A percentile compares a stretch with the other conserved stretches of the same genome.
phyloP scores from a whole-genome alignment of 2,329 filamentous ascomycete genomes.

The Samsoniella hepiali region DNA sequence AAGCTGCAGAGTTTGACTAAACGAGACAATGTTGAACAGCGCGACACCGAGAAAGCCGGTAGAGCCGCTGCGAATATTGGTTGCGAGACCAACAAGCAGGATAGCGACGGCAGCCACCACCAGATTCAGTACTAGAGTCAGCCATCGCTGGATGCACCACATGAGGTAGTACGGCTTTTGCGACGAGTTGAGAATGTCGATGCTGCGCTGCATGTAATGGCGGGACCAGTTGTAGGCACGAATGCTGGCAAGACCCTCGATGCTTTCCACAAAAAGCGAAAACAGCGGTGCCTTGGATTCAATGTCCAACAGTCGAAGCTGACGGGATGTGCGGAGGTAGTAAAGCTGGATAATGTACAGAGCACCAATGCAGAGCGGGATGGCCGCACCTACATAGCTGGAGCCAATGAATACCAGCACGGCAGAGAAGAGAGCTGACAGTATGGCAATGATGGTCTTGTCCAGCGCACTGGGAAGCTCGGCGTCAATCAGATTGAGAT shows the following conservation, averaged over 20 bases:
- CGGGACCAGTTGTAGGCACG: conserved; percentile 34
- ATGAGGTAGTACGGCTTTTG: conserved; percentile 39
- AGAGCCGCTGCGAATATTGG: conserved; percentile 32
- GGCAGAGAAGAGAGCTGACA: conserved; percentile 27
- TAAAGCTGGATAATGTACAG: conserved; percentile 29
- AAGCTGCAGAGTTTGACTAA: conserved; percentile 28
- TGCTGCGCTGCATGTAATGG: conserved; percentile 24
- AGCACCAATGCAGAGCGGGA: conserved; percentile 37
- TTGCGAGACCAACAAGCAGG: conserved; percentile 43
- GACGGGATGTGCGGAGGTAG: conserved; percentile 33
- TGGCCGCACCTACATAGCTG: conserved; percentile 41
- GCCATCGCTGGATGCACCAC: conserved; percentile 48
- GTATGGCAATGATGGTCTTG: conserved; percentile 26
- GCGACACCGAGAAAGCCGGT: conserved; percentile 30
- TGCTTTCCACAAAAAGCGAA: conserved; percentile 28
- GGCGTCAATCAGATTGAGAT: conserved; percentile 38
- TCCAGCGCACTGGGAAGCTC: conserved; percentile 34
- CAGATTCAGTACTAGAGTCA: conserved; percentile 46
- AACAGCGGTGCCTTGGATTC: conserved; percentile 32
- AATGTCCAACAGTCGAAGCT: conserved; percentile 31
- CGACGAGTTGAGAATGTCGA: conserved; percentile 32
- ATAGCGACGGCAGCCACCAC: conserved; percentile 43
- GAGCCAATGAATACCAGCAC: conserved; percentile 45
- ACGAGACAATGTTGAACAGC: conserved; percentile 30
- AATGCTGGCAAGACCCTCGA: conserved; percentile 28